Evolutionary conservation across 441 rosid species (phyloP).

Genomic region (Hura crepitans): DNA sequence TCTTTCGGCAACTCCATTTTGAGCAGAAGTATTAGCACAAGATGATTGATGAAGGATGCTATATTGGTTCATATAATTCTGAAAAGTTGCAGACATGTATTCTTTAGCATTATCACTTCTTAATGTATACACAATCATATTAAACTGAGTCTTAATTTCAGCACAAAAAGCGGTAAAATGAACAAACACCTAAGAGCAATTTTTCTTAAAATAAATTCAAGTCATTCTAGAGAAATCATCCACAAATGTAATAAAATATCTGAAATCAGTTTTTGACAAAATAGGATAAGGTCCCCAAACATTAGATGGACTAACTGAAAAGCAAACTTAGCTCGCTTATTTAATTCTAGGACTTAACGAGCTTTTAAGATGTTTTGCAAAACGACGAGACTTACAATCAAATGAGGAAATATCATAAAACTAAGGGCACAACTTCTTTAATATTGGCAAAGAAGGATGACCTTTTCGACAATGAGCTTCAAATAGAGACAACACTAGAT

Average conservation of each 20-base stretch:
- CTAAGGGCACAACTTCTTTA: no score
- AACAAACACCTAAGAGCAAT: not conserved
- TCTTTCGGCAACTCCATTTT: no score
- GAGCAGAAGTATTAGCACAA: no score
- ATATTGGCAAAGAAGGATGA: not conserved
- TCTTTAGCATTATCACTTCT: constrained; percentile 7
- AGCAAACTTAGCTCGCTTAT: no score
- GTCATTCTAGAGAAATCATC: not conserved
- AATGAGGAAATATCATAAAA: no score
- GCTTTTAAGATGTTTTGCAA: no score
- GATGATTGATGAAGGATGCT: no score
- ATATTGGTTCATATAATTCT: not conserved
- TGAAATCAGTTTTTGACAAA: not conserved
- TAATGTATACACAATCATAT: not conserved
- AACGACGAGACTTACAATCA: no score
- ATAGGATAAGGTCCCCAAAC: not conserved
- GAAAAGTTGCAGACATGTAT: not conserved
- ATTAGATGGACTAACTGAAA: no score
- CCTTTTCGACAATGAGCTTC: not conserved
- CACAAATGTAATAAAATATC: not conserved
- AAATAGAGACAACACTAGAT: not conserved
- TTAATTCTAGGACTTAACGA: no score
- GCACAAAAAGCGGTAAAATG: not conserved
- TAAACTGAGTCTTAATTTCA: not conserved
- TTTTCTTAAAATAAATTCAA: not conserved